A percentile compares a stretch with the other conserved stretches of the same genome.
These are phyloP conservation scores for Macrolepiota fuliginosa DNA, from an alignment of 768 basidiomycete genomes.

Conservation along the genomic window DNA sequence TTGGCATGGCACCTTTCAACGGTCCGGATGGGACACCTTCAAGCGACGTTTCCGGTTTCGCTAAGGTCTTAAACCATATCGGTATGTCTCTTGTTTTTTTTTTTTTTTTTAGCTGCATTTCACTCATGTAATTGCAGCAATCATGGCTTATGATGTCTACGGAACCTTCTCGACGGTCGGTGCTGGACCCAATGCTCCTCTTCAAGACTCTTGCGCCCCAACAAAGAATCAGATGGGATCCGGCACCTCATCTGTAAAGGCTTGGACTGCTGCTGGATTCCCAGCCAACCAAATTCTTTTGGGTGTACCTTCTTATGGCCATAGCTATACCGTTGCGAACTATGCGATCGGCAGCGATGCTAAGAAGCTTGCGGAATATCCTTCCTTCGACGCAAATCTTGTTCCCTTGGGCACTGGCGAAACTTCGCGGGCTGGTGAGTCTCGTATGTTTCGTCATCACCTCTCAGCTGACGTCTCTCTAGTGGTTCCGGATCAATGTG, in stretches of 20 bases:
- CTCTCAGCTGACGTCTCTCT: not conserved
- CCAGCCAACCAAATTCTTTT: conserved; percentile 67
- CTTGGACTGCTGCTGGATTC: conserved; percentile 75
- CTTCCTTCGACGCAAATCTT: conserved; percentile 39
- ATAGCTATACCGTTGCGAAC: conserved; percentile 53
- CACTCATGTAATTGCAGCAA: conserved; percentile 26
- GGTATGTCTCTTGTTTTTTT: conserved; percentile 22
- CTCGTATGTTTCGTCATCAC: not conserved
- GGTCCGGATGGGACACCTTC: conserved; percentile 58
- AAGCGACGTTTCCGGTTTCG: conserved; percentile 70
- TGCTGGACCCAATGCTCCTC: conserved; percentile 82
- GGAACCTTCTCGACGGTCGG: conserved; percentile 43
- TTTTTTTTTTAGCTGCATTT: not conserved
- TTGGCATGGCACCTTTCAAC: conserved; percentile 37
- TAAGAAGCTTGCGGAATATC: conserved; percentile 18
- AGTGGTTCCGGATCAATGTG: conserved; percentile 42
- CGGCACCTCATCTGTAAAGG: conserved; percentile 62
- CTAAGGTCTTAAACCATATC: conserved; percentile 54
- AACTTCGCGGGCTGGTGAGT: conserved; percentile 32
- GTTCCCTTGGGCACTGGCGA: conserved; percentile 46
- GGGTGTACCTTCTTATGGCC: conserved; percentile 80
- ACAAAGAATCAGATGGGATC: conserved; percentile 60
- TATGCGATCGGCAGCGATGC: conserved; percentile 31
- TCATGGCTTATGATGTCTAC: conserved; percentile 64
- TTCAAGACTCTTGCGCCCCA: conserved; percentile 66